Conservation (phyloP, 2,329 filamentous ascomycete genomes). For the Daldinia eschscholtzii region DNA sequence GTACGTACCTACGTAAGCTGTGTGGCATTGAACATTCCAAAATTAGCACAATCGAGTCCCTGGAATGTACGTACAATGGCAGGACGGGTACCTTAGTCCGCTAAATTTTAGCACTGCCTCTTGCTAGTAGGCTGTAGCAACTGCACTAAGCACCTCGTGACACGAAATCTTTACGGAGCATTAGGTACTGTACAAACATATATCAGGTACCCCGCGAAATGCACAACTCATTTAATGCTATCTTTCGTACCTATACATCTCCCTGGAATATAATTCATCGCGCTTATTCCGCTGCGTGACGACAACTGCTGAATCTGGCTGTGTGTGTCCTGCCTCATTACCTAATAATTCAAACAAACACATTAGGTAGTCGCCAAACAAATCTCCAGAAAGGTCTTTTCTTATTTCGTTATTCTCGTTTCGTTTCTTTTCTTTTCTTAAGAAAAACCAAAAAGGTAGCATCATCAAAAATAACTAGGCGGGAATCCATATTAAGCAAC, state of each 20-base stretch:
- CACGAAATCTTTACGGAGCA: constrained; percentile 20
- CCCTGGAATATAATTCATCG: constrained; percentile 20
- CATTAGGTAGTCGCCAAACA: constrained; percentile 31
- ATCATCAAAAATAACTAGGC: constrained; percentile 22
- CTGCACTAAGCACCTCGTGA: constrained; percentile 9
- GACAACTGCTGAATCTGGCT: constrained; percentile 21
- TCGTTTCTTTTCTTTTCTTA: constrained; percentile 13
- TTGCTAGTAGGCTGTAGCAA: background rate
- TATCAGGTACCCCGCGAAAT: background rate
- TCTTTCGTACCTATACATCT: background rate
- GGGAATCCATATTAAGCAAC: constrained; percentile 4
- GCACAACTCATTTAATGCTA: background rate
- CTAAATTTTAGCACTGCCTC: constrained; percentile 13
- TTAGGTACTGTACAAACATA: constrained; percentile 18
- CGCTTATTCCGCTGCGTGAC: constrained; percentile 28
- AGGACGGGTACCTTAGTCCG: constrained; percentile 12
- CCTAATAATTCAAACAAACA: constrained; percentile 41
- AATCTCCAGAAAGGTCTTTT: constrained; percentile 20
- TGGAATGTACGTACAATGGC: constrained; percentile 3
- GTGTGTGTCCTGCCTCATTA: constrained; percentile 42
- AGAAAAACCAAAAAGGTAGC: background rate
- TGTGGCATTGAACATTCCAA: constrained; percentile 30
- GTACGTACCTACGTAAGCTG: constrained; percentile 27
- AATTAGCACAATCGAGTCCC: constrained; percentile 27
- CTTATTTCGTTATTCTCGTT: constrained; percentile 16